Conservation (phyloP, 2,329 filamentous ascomycete genomes). For the Botryotinia globosa region DNA sequence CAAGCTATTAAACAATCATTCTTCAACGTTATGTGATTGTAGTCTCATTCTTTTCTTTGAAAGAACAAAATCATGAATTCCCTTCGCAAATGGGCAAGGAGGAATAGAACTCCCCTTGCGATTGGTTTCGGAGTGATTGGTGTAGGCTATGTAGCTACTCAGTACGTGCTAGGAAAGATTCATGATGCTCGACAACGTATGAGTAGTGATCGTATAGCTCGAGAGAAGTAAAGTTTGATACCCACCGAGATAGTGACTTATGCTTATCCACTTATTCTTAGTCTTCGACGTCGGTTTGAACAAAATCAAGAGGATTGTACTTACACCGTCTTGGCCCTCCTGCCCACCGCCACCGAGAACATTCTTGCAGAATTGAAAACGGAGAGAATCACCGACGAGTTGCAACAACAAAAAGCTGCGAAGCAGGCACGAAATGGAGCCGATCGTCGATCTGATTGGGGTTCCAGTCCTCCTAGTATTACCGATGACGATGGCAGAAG, state of each 20-base stretch:
- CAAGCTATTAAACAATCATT: not conserved
- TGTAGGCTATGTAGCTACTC: conserved; percentile 84
- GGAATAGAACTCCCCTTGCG: conserved; percentile 86
- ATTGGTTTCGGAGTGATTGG: conserved; percentile 85
- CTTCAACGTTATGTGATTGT: conserved; percentile 28
- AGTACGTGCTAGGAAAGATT: conserved; percentile 90
- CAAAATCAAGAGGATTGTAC: conserved; percentile 99
- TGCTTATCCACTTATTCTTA: conserved; percentile 41
- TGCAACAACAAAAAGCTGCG: conserved; percentile 88
- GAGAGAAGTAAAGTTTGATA: conserved; percentile 78
- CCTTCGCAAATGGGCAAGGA: conserved; percentile 85
- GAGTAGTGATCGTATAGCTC: conserved; percentile 91
- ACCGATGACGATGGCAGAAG: conserved; percentile 83
- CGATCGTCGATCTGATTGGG: conserved; percentile 44
- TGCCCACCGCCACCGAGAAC: conserved; percentile 88
- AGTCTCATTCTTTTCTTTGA: not conserved
- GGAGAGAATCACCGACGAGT: conserved; percentile 86
- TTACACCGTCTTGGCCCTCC: conserved; percentile 91
- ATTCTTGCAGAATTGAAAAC: conserved; percentile 86
- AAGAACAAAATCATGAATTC: conserved; percentile 51
- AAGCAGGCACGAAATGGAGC: conserved; percentile 59
- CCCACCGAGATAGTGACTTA: conserved; percentile 4
- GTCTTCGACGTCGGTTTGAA: conserved; percentile 91
- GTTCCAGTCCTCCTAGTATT: conserved; percentile 55
- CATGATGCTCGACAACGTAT: conserved; percentile 93